Percentiles rank a stretch among this genome's conserved stretches.
Conservation (phyloP, 2,329 filamentous ascomycete genomes). For the Neonectria faginata region DNA sequence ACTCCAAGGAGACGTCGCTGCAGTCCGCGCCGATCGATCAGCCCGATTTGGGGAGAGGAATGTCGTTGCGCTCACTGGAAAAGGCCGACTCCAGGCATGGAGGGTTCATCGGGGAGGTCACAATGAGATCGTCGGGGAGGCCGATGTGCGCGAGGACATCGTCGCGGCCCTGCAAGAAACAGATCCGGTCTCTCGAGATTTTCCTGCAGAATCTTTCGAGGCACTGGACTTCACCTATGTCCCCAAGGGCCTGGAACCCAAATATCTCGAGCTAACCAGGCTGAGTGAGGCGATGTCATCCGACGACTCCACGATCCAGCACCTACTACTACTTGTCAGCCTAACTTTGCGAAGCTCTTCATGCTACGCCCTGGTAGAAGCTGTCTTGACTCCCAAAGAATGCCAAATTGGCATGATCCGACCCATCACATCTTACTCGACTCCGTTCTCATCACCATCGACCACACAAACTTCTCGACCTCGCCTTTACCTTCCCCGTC, state of each 20-base stretch:
- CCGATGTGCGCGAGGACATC: conserved; percentile 76
- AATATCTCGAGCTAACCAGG: conserved; percentile 63
- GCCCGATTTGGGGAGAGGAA: conserved; percentile 85
- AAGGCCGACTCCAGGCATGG: conserved; percentile 86
- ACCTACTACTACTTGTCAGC: conserved; percentile 72
- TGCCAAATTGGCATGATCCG: conserved; percentile 74
- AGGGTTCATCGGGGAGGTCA: conserved; percentile 89
- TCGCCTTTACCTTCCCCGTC: conserved; percentile 80
- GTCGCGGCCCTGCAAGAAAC: conserved; percentile 69
- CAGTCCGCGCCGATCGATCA: conserved; percentile 79
- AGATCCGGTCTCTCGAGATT: conserved; percentile 60
- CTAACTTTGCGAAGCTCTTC: conserved; percentile 64
- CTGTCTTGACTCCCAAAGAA: conserved; percentile 67
- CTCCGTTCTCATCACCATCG: conserved; percentile 58
- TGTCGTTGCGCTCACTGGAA: conserved; percentile 81
- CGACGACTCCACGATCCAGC: conserved; percentile 65
- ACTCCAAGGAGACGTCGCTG: conserved; percentile 81
- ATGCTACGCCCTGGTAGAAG: conserved; percentile 81
- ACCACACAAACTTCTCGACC: conserved; percentile 60
- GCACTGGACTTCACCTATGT: conserved; percentile 84
- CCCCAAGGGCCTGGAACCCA: conserved; percentile 63
- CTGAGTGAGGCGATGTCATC: conserved; percentile 62
- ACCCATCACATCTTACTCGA: conserved; percentile 73
- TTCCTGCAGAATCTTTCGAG: conserved; percentile 72
- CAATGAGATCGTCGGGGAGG: conserved; percentile 77